Base-by-base conservation (phyloP, 83 land plant genomes). In the Thuja plicata region DNA sequence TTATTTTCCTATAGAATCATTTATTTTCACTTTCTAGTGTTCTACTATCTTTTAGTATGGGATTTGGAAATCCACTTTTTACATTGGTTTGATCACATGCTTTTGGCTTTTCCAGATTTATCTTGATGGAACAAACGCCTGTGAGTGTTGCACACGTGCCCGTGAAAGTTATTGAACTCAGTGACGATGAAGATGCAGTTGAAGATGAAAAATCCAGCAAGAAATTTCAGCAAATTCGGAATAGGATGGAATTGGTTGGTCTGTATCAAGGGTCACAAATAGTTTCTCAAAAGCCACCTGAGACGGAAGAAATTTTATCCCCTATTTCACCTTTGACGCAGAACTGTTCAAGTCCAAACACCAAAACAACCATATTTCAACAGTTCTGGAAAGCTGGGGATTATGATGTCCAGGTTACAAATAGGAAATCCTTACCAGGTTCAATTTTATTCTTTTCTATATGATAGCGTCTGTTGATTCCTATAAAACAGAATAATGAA, bases 381-480 rank as follows among this genome's bases (percentile, higher is more conserved):
- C 83, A 80, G 83, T 80, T 80, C 45, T 80, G 83, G 83, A 80
- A 40, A 80, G 48, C 46, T 40, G 83, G 83, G 83, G 83, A 80
- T 80, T 80, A 80, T 41, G 48, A 80, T 80, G 83, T 40, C 46
- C 83, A 80, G 21, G 38, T 38, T 80, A 43, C 46, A 80, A 43
- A 40, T 40, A 80, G 45, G 83, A 43, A 43, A 41, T 40, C n/a
- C 11, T 80, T 40, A 41, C 27, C 83, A 80, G 83, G 83, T 80
- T 40, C 27, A 41, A 40, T 79, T 41, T 79, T 79, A 40, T 40
- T 38, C 83, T 79, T 40, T 40, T 40, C 45, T 79, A 38, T 79
- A 10, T 79, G 45, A 79, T 79, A 38, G 83, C 2, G 11, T 79
- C 27, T 79, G 46, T 16, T 77, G 16, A 34, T 34, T 17, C 27